Evolutionary conservation across 805 yeast species (phyloP), one percentile per base, ranked within the genome.

Genomic region (Metschnikowia vanudenii): DNA sequence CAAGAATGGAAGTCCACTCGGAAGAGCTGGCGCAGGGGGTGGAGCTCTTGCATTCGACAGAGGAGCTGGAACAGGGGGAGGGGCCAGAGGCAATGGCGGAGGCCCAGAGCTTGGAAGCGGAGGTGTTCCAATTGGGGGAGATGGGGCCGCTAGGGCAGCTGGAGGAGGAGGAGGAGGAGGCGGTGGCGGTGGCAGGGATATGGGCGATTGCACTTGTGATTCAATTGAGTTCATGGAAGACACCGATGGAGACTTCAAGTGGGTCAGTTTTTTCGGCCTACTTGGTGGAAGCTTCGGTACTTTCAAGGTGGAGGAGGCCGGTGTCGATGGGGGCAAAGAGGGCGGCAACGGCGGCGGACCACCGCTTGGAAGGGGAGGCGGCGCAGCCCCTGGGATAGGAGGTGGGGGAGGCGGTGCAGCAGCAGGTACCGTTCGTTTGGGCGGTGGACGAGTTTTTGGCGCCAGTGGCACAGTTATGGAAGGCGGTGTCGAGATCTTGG

Each of bases 201-300:
- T 34, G 12, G 33, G 29, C n/a, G 44, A 32, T 19, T 14, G 29
- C 19, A 19, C 19, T 13, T 20, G 35, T 11, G 16, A 32, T 20
- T 55, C 61, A 29, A 46, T 41, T 11, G 62, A 58, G 31, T 36
- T 38, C 10, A 50, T 45, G 16, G 67, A 62, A 18, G 54, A 54
- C 5, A 53, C 41, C 1, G 68, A 63, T 13, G 45, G 32, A 16
- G 58, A 45, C 48, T 60, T 61, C 50, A 67, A 52, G 54, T 71
- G 75, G 1, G 61, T 48, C 35, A 71, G 65, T 50, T 71, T 71
- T 51, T 60, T 64, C 20, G 76, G 76, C 38, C 76, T 60, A 22
- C 58, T 59, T 2, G 74, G 74, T 1, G 76, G 76, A 41, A 69
- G 39, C 39, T 63, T 67, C 4, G 75, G 74, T 4, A 53, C 52